Evolutionary conservation across 2,329 filamentous ascomycete species (phyloP).

Genomic region (Aspergillus felis): DNA sequence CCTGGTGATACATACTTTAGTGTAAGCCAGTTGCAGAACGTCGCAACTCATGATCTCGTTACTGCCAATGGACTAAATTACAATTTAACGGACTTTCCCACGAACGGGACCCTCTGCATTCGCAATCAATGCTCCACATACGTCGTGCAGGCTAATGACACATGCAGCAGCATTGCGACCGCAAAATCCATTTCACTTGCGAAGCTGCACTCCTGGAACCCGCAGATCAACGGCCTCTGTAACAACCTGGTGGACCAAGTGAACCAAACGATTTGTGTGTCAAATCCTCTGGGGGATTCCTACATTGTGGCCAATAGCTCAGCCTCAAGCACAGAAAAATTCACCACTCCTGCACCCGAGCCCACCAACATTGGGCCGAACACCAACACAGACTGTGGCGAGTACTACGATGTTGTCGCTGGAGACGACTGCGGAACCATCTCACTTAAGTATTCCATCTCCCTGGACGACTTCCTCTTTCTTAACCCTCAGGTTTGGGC

Average conservation of each 20-base stretch:
- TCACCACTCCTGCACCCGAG: neutral
- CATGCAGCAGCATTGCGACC: slow-evolving; percentile 4
- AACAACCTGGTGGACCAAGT: neutral
- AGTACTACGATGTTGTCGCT: neutral
- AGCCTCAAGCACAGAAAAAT: too few relatives aligned
- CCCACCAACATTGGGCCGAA: neutral
- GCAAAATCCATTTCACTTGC: slow-evolving; percentile 8
- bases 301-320: neutral
- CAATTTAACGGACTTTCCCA: neutral
- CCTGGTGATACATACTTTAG: neutral
- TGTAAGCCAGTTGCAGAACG: neutral
- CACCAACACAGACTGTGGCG: neutral
- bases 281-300: neutral
- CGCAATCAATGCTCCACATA: neutral
- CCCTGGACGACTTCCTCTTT: slow-evolving; percentile 4
- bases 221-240: neutral
- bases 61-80: neutral
- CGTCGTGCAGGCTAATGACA: neutral
- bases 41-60: neutral
- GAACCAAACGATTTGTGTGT: neutral
- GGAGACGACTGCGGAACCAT: slow-evolving; percentile 2
- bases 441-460: slow-evolving; percentile 1
- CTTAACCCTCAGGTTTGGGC: slow-evolving; percentile 2
- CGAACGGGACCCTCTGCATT: neutral
- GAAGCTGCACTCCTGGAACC: slow-evolving; percentile 18